Conservation (phyloP, 1,284 basidiomycete genomes). For the Hemileia vastatrix region DNA sequence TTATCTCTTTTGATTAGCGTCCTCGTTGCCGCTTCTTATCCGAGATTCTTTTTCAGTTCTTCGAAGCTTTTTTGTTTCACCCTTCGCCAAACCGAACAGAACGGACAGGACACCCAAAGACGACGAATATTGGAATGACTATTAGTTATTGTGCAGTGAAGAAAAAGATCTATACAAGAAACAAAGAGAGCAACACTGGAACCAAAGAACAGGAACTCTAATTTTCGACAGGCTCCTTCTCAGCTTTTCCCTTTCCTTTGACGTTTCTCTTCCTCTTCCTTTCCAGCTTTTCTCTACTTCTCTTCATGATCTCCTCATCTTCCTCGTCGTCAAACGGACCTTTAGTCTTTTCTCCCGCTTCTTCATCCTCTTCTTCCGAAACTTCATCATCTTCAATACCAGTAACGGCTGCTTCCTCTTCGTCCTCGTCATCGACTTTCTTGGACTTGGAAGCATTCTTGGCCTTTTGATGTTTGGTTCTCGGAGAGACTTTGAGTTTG, state of each 20-base stretch:
- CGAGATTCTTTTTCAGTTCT: too few species aligned
- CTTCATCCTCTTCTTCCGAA: not conserved
- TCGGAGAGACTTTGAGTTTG: slow-evolving; percentile 73
- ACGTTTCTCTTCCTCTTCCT: slow-evolving; percentile 1
- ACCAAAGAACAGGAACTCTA: too few species aligned
- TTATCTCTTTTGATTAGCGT: too few species aligned
- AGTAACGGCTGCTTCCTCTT: slow-evolving; percentile 9
- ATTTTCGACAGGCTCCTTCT: too few species aligned
- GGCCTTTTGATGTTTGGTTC: not conserved
- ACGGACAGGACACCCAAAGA: too few species aligned
- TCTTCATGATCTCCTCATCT: slow-evolving; percentile 4
- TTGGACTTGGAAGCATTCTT: slow-evolving; percentile 8
- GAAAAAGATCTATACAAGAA: too few species aligned
- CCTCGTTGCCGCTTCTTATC: too few species aligned
- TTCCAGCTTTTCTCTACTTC: slow-evolving; percentile 6
- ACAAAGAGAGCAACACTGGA: too few species aligned
- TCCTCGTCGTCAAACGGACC: slow-evolving; percentile 10
- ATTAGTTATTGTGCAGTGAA: too few species aligned
- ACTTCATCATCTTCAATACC: not conserved
- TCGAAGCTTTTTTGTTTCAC: too few species aligned
- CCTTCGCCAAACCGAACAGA: too few species aligned
- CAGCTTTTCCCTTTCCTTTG: not conserved
- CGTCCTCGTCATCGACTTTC: slow-evolving; percentile 38
- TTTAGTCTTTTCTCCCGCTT: not conserved
- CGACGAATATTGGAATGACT: too few species aligned